Conservation (phyloP, 495 filamentous ascomycete species). For the Neurospora sp. region DNA sequence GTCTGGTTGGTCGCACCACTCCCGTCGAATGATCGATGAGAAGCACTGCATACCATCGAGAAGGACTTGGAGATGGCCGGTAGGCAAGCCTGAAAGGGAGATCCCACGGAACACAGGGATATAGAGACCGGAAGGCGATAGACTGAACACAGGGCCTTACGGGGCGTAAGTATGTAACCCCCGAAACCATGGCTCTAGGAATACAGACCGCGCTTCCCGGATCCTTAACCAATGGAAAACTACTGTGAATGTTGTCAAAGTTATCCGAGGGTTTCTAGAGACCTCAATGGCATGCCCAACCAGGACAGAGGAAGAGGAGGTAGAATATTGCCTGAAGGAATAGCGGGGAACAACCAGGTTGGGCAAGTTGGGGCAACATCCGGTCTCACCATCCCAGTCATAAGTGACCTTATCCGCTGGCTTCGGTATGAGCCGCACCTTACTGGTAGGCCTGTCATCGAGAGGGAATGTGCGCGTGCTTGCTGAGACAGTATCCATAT, state of each 20-base stretch:
- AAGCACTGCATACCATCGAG: background rate
- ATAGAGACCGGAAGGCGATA: background rate
- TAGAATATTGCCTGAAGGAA: background rate
- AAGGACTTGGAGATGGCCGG: background rate
- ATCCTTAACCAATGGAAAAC: background rate
- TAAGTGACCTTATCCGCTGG: background rate
- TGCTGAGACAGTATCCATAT: conserved; percentile 8
- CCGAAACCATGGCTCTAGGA: background rate
- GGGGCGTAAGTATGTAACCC: background rate
- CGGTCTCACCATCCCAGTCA: background rate
- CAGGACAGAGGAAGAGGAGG: background rate
- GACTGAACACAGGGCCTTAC: background rate
- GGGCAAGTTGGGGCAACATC: background rate
- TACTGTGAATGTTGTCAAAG: background rate
- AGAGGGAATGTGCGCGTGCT: background rate
- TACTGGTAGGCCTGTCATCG: background rate
- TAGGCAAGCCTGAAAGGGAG: background rate
- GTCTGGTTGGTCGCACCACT: background rate
- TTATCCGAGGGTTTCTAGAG: background rate
- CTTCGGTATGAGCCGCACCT: background rate
- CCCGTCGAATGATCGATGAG: background rate
- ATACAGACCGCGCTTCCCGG: background rate
- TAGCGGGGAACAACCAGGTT: background rate
- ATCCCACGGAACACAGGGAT: background rate
- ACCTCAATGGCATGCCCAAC: background rate